Evolutionary conservation across 2,329 filamentous ascomycete genomes (phyloP), one percentile per base, ranked within the genome.

Genomic region (Microcyclosporella mali): DNA sequence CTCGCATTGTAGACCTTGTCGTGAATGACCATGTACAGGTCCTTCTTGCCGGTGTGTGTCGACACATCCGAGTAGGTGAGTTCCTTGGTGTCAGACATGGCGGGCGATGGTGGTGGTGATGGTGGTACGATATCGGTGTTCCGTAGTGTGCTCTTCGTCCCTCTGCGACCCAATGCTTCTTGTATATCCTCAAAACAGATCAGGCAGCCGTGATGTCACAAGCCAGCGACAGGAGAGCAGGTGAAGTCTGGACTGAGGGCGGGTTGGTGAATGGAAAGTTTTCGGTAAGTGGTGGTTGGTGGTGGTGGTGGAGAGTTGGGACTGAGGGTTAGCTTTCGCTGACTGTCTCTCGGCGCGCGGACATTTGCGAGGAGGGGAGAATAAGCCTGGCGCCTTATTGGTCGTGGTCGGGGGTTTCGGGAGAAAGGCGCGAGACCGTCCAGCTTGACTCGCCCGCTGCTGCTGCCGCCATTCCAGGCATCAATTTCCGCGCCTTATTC

Each of bases 1-100:
- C 81, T 78, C 65, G 75, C 70, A 69, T 97, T 80, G 79, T 97
- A 98, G 73, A 98, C 82, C 76, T 95, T 95, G 70, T 95, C 89
- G 73, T 97, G 87, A 60, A 98, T 81, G 52, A 95, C 84, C 61
- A 95, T 67, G 73, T 78, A 95, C 53, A 95, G 74, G 68, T 97
- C 88, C 78, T 88, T 95, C 82, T 95, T 95, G 70, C 78, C 82
- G 73, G 84, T 86, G 78, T 94, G 88, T 70, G 81, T 79, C 51
- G 84, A 76, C 70, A 94, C 79, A 69, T 95, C 86, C 62, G 83
- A 74, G 71, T 81, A 86, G 60, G 85, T 92, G 72, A 82, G 78
- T 62, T 75, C 67, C 63, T 75, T 70, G 62, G 79, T 72, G 61
- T 69, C 67, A 54, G 73, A 71, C 73, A 77, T 78, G 55, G 55